phyloP scores from a whole-genome alignment of 176 grass and related monocot genomes.

The Zoysia japonica region DNA sequence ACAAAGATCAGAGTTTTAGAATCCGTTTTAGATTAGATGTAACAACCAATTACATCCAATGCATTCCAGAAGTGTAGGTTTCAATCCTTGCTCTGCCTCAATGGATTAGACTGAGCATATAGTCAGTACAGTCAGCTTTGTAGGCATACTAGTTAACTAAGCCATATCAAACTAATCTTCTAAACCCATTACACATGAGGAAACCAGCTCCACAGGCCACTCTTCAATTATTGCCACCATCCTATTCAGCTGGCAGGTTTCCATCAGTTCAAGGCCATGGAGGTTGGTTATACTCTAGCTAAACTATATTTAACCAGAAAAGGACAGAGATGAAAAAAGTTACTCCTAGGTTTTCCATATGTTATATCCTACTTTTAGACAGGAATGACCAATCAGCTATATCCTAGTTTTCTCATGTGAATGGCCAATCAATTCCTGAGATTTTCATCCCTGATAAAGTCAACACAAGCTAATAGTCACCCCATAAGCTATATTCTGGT shows the following conservation, averaged over 20 bases:
- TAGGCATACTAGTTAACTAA: background rate
- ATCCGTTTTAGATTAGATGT: background rate
- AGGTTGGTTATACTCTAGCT: background rate
- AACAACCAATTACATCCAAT: background rate
- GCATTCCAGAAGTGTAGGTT: background rate
- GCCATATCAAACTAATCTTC: background rate
- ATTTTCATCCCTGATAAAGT: background rate
- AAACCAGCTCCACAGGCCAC: constrained; percentile 2
- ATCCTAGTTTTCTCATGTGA: background rate
- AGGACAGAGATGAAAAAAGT: background rate
- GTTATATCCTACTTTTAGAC: background rate
- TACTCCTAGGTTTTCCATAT: background rate
- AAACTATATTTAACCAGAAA: background rate
- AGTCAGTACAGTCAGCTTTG: constrained; percentile 1
- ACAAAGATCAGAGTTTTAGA: background rate
- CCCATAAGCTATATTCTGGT: background rate
- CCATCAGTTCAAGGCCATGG: background rate
- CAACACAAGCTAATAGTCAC: background rate
- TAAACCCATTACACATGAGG: background rate
- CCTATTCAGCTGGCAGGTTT: background rate
- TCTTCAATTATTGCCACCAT: background rate
- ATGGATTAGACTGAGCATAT: background rate
- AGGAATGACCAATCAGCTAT: background rate
- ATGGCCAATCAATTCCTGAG: background rate
- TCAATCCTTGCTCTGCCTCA: constrained; percentile 10